phyloP scores from a whole-genome alignment of 148 eudicot genomes.

The Suaeda aralocaspica region DNA sequence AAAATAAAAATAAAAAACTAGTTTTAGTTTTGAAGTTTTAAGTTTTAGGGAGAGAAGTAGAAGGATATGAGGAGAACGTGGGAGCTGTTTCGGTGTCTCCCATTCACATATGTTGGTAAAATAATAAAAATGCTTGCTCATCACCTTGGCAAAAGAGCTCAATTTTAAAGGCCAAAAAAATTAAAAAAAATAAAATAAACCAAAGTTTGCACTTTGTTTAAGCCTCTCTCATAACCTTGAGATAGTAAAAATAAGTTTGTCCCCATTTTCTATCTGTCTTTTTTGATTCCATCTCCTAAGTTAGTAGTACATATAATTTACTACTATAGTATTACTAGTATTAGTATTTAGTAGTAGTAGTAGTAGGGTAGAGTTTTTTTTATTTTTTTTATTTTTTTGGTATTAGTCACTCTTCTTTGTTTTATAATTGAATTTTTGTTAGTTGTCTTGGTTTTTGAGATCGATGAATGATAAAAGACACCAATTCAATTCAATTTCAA shows the following conservation, averaged over 20 bases:
- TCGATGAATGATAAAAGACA: slow-evolving; percentile 18
- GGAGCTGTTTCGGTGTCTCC: slow-evolving; percentile 83
- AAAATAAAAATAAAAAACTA: too few species aligned
- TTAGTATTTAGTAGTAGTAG: not conserved
- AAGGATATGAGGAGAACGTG: slow-evolving; percentile 67
- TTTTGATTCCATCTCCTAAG: slow-evolving; percentile 24
- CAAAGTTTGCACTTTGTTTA: not conserved
- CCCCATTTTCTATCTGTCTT: slow-evolving; percentile 24
- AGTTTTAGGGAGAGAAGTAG: not conserved
- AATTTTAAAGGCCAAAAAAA: slow-evolving; percentile 6
- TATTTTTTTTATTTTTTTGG: too few species aligned
- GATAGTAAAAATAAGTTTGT: slow-evolving; percentile 25
- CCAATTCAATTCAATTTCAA: slow-evolving; percentile 20
- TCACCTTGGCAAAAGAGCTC: slow-evolving; percentile 71
- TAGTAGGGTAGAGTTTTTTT: slow-evolving; percentile 7
- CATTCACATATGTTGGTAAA: slow-evolving; percentile 18
- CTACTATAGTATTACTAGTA: not conserved
- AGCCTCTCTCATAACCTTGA: slow-evolving; percentile 35
- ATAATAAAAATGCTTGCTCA: slow-evolving; percentile 22
- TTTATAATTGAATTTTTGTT: too few species aligned
- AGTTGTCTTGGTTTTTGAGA: slow-evolving; percentile 31
- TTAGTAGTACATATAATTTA: not conserved
- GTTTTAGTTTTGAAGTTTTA: too few species aligned
- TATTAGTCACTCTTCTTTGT: not conserved
- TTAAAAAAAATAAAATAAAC: not conserved